Evolutionary conservation across 768 basidiomycete genomes (phyloP), one percentile per base, ranked within the genome.

Genomic region (Chalciporus sphaerocephalus): DNA sequence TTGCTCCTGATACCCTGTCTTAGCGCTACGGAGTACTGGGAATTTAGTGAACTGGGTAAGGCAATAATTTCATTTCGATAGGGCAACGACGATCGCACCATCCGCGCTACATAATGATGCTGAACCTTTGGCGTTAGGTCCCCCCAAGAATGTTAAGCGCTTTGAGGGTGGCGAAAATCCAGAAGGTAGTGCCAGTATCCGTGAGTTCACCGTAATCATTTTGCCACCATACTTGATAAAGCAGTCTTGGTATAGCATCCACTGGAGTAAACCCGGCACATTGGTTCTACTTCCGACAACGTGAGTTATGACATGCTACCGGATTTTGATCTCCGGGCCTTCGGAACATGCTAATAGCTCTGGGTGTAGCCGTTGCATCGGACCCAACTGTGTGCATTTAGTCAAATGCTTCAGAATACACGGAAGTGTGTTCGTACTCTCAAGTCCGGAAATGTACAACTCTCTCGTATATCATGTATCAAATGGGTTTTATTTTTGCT

Each of bases 221-320:
- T 8, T 8, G 38, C 38, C 35, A 25, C 5, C 25, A 9, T 33
- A 17, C 15, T 37, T 34, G n/a, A 48, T 33, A 12, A 28, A 15
- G 11, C 30, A 4, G 8, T 11, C 13, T 17, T 27, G 47, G 12
- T 21, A 15, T 36, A 76, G 77, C 67, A 15, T 74, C 75, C 11
- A 74, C 65, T 12, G 75, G 75, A 23, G 71, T 74, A 46, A 77
- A 75, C 45, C 62, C 61, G 5, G 66, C 71, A n/a, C 77, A 79
- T 40, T 49, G 67, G 37, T 38, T 70, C 12, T 77, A 79, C 51
- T 76, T 78, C 49, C 64, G 55, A 9, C 72, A 75, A 60, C 58
- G 75, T 76, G 45, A 54, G 63, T 52, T 10, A 45, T 42, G 25
- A 20, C 30, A 6, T 41, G 22, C 12, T 25, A 8, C 32, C 13